A percentile compares a stretch with the other conserved stretches of the same genome.
These are phyloP conservation scores for Wickerhamiella azyma DNA, from an alignment of 805 yeast genomes.

Conservation along the genomic window DNA sequence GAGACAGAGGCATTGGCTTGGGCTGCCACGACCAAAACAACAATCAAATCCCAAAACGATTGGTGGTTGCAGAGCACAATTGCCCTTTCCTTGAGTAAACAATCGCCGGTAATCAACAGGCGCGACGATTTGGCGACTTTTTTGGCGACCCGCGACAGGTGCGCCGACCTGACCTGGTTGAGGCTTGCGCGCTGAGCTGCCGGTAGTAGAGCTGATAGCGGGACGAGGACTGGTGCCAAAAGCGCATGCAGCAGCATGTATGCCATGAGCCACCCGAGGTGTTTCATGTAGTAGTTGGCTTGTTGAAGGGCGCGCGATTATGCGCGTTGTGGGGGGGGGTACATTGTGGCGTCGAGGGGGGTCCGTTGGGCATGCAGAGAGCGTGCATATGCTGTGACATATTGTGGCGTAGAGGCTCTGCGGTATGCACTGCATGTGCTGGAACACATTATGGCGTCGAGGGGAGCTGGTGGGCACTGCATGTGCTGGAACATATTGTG, in stretches of 20 bases:
- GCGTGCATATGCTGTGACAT: too few species aligned
- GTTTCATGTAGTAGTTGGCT: not conserved
- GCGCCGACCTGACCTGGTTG: not conserved
- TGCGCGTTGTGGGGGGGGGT: not conserved
- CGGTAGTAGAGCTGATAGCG: not conserved
- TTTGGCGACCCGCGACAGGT: not conserved
- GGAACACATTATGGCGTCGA: too few species aligned
- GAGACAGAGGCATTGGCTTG: not conserved
- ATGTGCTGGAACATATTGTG: too few species aligned
- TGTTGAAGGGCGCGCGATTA: not conserved
- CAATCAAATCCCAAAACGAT: conserved; percentile 2
- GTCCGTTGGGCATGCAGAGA: too few species aligned
- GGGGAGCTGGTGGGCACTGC: too few species aligned
- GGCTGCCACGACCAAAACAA: not conserved
- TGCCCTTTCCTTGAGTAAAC: not conserved
- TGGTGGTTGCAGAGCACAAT: conserved; percentile 2
- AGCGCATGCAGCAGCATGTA: conserved; percentile 3
- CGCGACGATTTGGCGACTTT: not conserved
- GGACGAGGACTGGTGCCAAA: not conserved
- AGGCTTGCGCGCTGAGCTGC: not conserved
- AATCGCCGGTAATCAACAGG: not conserved
- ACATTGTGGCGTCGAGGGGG: too few species aligned
- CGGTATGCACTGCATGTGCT: not conserved
- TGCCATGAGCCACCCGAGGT: not conserved
- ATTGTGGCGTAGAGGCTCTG: too few species aligned